Conservation (phyloP, 306 rosid species). For the Phaseolus lunatus region DNA sequence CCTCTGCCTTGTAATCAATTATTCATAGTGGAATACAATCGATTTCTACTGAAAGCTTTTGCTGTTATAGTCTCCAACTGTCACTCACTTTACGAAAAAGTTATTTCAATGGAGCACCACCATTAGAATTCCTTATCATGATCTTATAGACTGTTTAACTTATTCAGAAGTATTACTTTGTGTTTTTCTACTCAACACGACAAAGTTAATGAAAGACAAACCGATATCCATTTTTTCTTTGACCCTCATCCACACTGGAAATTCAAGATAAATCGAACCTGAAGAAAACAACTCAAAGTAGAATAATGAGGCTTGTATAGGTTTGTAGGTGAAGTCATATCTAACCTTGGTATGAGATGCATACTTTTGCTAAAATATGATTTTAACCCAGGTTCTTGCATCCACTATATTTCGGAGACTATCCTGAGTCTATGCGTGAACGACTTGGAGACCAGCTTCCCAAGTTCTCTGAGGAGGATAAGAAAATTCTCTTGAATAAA, state of each 20-base stretch:
- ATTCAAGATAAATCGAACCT: conserved; percentile 6
- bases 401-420: conserved; percentile 82
- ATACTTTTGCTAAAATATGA: conserved; percentile 28
- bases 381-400: conserved; percentile 68
- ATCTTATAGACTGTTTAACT: conserved; percentile 8
- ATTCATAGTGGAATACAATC: not conserved
- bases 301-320: conserved; percentile 5
- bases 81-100: conserved; percentile 10
- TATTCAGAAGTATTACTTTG: not conserved
- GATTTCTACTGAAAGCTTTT: not conserved
- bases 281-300: not conserved
- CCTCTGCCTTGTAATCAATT: not conserved
- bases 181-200: not conserved
- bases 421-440: conserved; percentile 82
- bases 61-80: not conserved
- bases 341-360: conserved; percentile 30
- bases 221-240: conserved; percentile 3
- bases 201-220: conserved; percentile 29
- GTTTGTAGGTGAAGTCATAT: conserved; percentile 28
- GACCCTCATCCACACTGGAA: conserved; percentile 10
- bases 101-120: conserved; percentile 8
- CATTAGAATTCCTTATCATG: conserved; percentile 29
- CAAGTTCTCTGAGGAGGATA: conserved; percentile 77
- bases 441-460: conserved; percentile 86
- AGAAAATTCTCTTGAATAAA: conserved; percentile 64